Evolutionary conservation across 306 rosid genomes (phyloP).

Genomic region (Rosa persica): DNA sequence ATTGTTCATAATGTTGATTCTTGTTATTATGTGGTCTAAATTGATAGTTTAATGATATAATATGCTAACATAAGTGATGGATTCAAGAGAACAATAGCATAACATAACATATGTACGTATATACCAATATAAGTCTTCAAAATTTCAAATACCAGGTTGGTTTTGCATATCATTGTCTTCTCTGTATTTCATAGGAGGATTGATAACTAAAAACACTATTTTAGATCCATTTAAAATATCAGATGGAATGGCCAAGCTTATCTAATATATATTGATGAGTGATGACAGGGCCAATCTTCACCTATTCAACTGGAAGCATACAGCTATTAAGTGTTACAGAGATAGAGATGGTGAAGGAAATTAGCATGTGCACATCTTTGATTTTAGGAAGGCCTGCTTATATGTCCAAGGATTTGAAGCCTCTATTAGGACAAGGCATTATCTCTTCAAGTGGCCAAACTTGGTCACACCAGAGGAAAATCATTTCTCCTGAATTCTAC

Average conservation of each 20-base stretch:
- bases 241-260: not conserved
- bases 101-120: too few relatives aligned
- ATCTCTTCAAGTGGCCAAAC: constrained; percentile 34
- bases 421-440: constrained; percentile 40
- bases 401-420: constrained; percentile 31
- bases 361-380: constrained; percentile 28
- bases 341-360: constrained; percentile 39
- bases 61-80: not conserved
- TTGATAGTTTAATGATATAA: too few relatives aligned
- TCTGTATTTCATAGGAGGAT: not conserved
- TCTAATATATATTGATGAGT: not conserved
- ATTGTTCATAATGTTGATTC: not conserved
- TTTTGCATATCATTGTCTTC: not conserved
- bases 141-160: not conserved
- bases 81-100: not conserved
- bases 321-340: constrained; percentile 30
- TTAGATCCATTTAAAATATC: not conserved
- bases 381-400: constrained; percentile 39
- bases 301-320: constrained; percentile 33
- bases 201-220: not conserved
- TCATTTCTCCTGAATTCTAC: constrained; percentile 43
- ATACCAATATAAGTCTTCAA: not conserved
- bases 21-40: not conserved
- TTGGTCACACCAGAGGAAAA: constrained; percentile 48
- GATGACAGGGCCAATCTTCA: constrained; percentile 33